phyloP scores from a whole-genome alignment of 495 filamentous ascomycete species.

The Parathielavia appendiculata region DNA sequence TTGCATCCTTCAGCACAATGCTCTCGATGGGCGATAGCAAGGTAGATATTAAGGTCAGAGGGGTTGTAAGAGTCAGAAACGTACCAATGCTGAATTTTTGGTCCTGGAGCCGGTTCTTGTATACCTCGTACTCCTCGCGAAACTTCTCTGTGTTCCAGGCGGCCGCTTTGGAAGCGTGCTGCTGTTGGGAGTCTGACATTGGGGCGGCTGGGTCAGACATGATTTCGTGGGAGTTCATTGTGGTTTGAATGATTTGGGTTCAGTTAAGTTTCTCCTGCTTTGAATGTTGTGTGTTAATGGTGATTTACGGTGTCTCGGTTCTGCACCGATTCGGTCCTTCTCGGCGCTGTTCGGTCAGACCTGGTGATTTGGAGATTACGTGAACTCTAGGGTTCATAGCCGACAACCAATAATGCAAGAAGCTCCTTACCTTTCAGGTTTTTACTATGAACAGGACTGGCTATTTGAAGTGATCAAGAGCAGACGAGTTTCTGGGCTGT shows the following conservation, averaged over 20 bases:
- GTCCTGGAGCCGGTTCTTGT: slow-evolving; percentile 34
- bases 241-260: neutral
- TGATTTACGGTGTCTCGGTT: no score
- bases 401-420: no score
- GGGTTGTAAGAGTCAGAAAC: slow-evolving; percentile 6
- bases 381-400: no score
- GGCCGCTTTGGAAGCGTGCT: neutral
- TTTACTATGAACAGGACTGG: no score
- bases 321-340: no score
- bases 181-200: neutral
- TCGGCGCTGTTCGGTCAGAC: no score
- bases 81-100: slow-evolving; percentile 40
- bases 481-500: no score
- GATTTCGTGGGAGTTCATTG: slow-evolving; percentile 27
- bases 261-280: neutral
- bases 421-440: no score
- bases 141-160: slow-evolving; percentile 35
- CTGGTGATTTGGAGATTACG: no score
- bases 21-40: neutral
- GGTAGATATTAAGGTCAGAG: neutral
- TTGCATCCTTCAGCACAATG: neutral
- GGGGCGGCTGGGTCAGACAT: slow-evolving; percentile 22
- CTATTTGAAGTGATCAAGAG: no score
- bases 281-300: no score
- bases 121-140: slow-evolving; percentile 51